Conservation (phyloP, 495 filamentous ascomycete species). For the Clohesyomyces aquaticus region DNA sequence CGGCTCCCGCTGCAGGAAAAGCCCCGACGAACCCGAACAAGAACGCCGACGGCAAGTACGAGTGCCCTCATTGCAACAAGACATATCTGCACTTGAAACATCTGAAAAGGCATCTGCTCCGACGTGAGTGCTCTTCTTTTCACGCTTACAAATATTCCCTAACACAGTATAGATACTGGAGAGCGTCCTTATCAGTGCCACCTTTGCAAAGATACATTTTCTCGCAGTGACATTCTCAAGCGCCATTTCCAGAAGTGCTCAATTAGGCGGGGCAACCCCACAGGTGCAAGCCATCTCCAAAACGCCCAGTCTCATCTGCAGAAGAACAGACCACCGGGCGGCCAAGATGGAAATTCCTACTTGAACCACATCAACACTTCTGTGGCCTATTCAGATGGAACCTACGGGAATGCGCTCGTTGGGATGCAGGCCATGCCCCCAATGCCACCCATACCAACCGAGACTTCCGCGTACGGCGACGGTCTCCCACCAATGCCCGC, state of each 20-base stretch:
- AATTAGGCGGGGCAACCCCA: conserved; percentile 90
- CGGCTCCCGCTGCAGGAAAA: conserved; percentile 71
- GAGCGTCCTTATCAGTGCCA: conserved; percentile 97
- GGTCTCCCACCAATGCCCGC: conserved; percentile 14
- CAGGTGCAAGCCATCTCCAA: conserved; percentile 86
- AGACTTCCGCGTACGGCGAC: conserved; percentile 28
- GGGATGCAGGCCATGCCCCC: conserved; percentile 29
- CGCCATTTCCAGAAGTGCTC: conserved; percentile 99
- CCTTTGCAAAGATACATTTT: conserved; percentile 97
- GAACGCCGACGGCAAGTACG: conserved; percentile 95
- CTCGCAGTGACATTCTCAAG: conserved; percentile 96
- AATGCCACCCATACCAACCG: conserved; percentile 21
- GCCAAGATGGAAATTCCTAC: conserved; percentile 30
- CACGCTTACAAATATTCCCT: too few species aligned
- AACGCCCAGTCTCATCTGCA: conserved; percentile 87
- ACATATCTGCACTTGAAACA: conserved; percentile 98
- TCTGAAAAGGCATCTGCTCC: conserved; percentile 88
- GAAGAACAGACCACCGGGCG: conserved; percentile 50
- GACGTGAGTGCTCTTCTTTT: conserved; percentile 71
- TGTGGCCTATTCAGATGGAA: conserved; percentile 26
- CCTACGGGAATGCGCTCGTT: conserved; percentile 28
- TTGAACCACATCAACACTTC: conserved; percentile 32
- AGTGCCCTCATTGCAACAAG: conserved; percentile 95
- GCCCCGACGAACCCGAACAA: conserved; percentile 82
- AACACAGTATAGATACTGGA: conserved; percentile 72